A percentile compares a stretch with the other conserved stretches of the same genome.
These are phyloP conservation scores for Podospora tetraspora DNA, from an alignment of 495 filamentous ascomycete genomes.

Conservation along the genomic window DNA sequence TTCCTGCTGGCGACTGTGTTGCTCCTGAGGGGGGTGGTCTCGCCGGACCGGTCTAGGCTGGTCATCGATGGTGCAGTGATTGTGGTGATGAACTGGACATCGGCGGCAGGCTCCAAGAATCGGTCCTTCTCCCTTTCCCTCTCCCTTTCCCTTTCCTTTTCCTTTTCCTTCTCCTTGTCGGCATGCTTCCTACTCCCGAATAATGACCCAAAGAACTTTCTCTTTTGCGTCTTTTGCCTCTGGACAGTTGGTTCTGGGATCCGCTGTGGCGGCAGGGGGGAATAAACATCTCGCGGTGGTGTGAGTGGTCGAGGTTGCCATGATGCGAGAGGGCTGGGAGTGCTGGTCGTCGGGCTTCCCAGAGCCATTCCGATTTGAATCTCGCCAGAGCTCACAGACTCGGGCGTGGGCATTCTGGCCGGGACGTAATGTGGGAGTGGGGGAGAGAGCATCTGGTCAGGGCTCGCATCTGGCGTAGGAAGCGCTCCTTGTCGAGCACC, in stretches of 20 bases:
- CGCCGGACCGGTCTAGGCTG: not conserved
- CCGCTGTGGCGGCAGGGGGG: conserved; percentile 22
- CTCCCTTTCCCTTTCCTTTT: not conserved
- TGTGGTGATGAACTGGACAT: conserved; percentile 8
- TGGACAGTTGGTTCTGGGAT: conserved; percentile 29
- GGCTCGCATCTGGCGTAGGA: conserved; percentile 42
- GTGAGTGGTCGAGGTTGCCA: conserved; percentile 22
- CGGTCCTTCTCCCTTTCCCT: not conserved
- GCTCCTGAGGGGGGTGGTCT: conserved; percentile 28
- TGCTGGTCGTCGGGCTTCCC: conserved; percentile 45
- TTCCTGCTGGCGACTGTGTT: conserved; percentile 32
- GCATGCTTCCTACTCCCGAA: conserved; percentile 44
- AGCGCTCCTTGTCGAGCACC: conserved; percentile 28
- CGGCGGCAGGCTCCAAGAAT: conserved; percentile 12
- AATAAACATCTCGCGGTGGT: conserved; percentile 16
- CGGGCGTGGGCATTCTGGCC: conserved; percentile 34
- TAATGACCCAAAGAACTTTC: conserved; percentile 44
- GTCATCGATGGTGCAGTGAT: conserved; percentile 8
- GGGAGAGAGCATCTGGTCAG: conserved; percentile 22
- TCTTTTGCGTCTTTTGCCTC: conserved; percentile 40
- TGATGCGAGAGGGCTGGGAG: conserved; percentile 13
- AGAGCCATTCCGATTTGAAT: conserved; percentile 54
- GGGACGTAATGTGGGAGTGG: conserved; percentile 23
- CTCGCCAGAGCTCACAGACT: conserved; percentile 35
- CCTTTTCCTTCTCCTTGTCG: conserved; percentile 18